These are phyloP conservation scores for Cardiosporidium cionae DNA, from an alignment of 169 alveolate genomes.

Conservation along the genomic window DNA sequence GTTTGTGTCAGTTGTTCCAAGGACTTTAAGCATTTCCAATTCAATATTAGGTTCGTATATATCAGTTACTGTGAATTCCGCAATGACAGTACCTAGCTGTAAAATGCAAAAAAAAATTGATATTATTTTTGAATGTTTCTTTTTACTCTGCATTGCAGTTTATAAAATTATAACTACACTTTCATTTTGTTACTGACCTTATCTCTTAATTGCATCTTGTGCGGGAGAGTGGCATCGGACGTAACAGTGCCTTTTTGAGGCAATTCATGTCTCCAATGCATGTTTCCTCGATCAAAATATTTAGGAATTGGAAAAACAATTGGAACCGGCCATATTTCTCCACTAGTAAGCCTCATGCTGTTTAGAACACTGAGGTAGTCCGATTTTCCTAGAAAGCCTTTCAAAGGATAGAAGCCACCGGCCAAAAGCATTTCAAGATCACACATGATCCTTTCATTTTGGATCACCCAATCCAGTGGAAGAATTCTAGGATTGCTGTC, in stretches of 20 bases:
- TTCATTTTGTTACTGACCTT: background rate
- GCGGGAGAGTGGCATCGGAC: conserved; percentile 1
- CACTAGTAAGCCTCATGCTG: conserved; percentile 24
- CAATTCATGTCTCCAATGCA: background rate
- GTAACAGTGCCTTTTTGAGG: background rate
- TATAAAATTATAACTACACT: background rate
- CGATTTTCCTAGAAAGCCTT: conserved; percentile 26
- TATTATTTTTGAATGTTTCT: too few relatives aligned
- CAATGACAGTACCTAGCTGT: conserved; percentile 32
- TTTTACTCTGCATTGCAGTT: background rate
- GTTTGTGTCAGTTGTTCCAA: conserved; percentile 20
- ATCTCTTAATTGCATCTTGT: background rate
- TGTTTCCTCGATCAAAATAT: background rate
- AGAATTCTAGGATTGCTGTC: conserved; percentile 7
- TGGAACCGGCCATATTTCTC: conserved; percentile 41
- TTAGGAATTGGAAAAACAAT: conserved; percentile 37
- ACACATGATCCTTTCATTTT: conserved; percentile 34
- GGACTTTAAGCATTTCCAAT: conserved; percentile 19
- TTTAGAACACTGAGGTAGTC: conserved; percentile 27
- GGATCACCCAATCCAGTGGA: conserved; percentile 31
- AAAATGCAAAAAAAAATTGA: too few relatives aligned
- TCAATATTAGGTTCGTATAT: conserved; percentile 14
- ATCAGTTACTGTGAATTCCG: conserved; percentile 15
- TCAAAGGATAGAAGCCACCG: conserved; percentile 46
- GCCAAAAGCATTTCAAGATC: conserved; percentile 37